Evolutionary conservation across 768 basidiomycete genomes (phyloP).

Genomic region (Asterophora parasitica): DNA sequence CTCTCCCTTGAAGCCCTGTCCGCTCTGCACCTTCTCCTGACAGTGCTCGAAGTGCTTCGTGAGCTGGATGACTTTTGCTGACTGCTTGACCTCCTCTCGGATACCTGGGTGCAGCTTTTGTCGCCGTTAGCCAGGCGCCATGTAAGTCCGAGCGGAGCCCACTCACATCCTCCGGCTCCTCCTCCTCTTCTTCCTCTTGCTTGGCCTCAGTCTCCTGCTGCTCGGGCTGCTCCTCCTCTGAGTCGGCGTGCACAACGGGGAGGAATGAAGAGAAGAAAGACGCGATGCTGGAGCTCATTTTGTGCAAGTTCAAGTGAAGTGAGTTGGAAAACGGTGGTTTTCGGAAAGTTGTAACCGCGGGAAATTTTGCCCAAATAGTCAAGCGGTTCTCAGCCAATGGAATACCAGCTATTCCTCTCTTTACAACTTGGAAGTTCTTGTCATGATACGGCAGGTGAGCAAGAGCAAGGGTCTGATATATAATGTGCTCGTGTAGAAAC

Average conservation of each 20-base stretch:
- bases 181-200: constrained; percentile 39
- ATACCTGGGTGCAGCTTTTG: constrained; percentile 61
- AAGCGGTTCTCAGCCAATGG: not conserved
- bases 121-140: not conserved
- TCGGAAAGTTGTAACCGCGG: constrained; percentile 12
- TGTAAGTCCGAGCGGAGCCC: not conserved
- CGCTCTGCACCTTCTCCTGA: constrained; percentile 78
- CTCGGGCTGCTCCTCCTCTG: constrained; percentile 38
- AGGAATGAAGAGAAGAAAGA: constrained; percentile 45
- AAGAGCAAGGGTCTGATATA: too few species aligned
- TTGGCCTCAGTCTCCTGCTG: constrained; percentile 57
- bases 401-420: too few species aligned
- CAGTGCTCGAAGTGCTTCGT: constrained; percentile 88
- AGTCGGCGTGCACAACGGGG: constrained; percentile 39
- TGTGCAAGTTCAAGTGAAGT: constrained; percentile 11
- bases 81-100: constrained; percentile 69
- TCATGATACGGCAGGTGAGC: constrained; percentile 37
- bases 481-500: too few species aligned
- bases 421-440: constrained; percentile 13
- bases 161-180: constrained; percentile 83
- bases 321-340: constrained; percentile 12
- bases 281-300: constrained; percentile 36
- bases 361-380: not conserved
- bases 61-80: constrained; percentile 59
- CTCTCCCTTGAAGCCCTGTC: constrained; percentile 84